Evolutionary conservation across 179 eudicot genomes (phyloP), one percentile per base, ranked within the genome.

Genomic region (Spinacia oleracea): DNA sequence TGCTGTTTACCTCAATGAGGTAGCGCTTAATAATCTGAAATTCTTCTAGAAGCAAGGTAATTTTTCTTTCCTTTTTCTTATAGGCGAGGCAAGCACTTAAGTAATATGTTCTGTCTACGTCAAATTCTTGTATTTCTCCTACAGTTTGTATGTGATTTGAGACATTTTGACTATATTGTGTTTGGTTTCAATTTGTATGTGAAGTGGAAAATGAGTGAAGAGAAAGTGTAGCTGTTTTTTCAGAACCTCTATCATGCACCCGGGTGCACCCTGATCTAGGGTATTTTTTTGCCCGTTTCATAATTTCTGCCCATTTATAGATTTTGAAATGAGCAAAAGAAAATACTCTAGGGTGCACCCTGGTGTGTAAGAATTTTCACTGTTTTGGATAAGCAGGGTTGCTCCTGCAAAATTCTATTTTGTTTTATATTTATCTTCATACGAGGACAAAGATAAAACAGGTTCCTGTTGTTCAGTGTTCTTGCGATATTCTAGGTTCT

Each of bases 41-140:
- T 15, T 66, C 40, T 27, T 56, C 32, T 21, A 27, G 25, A 25
- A 76, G 75, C 80, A 40, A 43, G 81, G 82, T 79, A 73, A 64
- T 0, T 38, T 38, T 34, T 45, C 23, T 68, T 6, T 48, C 11
- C n/a, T 34, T 16, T 18, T 29, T 31, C 5, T 34, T 34, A 3
- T 65, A 2, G 9, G 18, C 23, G 21, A 55, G 59, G 25, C 23
- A 14, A 23, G 45, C 42, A 40, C 16, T n/a, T 5, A 29, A 64
- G 34, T 45, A 1, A 5, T 15, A 14, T 2, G 9, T 21, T 43
- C 31, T 14, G 25, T 68, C 31, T 20, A 55, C 74, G 5, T 12
- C 8, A 42, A 69, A 42, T n/a, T 42, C 14, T 69, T 69, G 50
- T 18, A 67, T 40, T 15, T 48, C 7, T 23, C 55, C 34, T 35